phyloP scores from a whole-genome alignment of 2,329 filamentous ascomycete genomes.

The Pseudonectria foliicola region DNA sequence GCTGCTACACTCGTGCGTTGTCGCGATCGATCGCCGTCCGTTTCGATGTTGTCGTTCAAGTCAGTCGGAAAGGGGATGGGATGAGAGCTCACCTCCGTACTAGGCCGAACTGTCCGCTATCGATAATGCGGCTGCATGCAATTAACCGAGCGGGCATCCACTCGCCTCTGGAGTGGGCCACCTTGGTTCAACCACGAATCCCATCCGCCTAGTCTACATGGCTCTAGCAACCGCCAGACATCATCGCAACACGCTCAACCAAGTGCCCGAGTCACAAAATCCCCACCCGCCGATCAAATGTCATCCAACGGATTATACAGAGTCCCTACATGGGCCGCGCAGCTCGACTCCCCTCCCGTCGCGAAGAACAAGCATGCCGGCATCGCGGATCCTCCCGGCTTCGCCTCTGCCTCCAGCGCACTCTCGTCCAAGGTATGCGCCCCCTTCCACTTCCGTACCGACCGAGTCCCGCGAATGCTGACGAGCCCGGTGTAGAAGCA shows the following conservation, averaged over 20 bases:
- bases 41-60: conserved; percentile 15
- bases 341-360: conserved; percentile 65
- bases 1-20: conserved; percentile 3
- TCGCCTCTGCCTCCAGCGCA: conserved; percentile 52
- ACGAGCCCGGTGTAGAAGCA: conserved; percentile 34
- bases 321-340: conserved; percentile 70
- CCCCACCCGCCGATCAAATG: background rate
- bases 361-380: conserved; percentile 57
- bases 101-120: conserved; percentile 16
- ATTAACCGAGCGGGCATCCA: conserved; percentile 15
- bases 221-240: conserved; percentile 1
- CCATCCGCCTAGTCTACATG: conserved; percentile 10
- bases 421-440: conserved; percentile 49
- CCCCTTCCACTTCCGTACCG: background rate
- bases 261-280: background rate
- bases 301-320: conserved; percentile 19
- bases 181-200: conserved; percentile 8
- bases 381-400: conserved; percentile 84
- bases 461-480: conserved; percentile 1
- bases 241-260: conserved; percentile 1
- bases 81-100: conserved; percentile 14
- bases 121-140: conserved; percentile 3
- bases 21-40: conserved; percentile 11
- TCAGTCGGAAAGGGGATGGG: conserved; percentile 18
- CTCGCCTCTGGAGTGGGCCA: conserved; percentile 7